These are phyloP conservation scores for Scheffersomyces titani DNA, from an alignment of 1,139 yeast genomes.

Conservation along the genomic window DNA sequence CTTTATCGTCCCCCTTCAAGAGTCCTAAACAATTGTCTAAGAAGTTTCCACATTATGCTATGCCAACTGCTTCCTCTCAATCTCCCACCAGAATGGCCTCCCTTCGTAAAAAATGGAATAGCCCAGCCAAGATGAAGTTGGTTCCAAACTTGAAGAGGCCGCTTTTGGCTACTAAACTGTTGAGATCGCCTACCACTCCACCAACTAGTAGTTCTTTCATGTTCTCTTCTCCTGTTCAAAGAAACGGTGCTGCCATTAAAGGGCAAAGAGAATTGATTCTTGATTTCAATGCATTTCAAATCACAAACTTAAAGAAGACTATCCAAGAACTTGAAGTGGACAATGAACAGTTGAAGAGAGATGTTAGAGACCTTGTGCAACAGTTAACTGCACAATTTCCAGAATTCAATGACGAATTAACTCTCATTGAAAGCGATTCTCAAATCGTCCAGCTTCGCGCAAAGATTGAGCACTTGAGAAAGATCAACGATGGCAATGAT, in stretches of 20 bases:
- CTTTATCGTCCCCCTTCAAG: conserved; percentile 11
- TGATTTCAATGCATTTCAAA: conserved; percentile 8
- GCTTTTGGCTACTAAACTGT: conserved; percentile 5
- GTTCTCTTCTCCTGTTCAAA: conserved; percentile 7
- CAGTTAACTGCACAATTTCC: conserved; percentile 3
- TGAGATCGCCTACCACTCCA: conserved; percentile 4
- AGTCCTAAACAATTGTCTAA: conserved; percentile 3
- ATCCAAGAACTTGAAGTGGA: conserved; percentile 12
- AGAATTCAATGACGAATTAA: conserved; percentile 6
- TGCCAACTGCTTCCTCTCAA: conserved; percentile 29
- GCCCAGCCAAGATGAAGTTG: conserved; percentile 10
- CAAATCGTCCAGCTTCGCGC: neutral
- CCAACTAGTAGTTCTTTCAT: conserved; percentile 5
- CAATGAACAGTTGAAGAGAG: conserved; percentile 12
- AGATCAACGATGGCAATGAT: conserved; percentile 6
- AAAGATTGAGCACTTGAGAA: conserved; percentile 3
- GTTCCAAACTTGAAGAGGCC: conserved; percentile 7
- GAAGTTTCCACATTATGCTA: conserved; percentile 29
- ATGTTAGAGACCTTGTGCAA: conserved; percentile 6
- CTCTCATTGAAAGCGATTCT: neutral
- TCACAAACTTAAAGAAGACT: conserved; percentile 9
- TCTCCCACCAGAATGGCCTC: neutral
- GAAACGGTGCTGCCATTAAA: neutral
- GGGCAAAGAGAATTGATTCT: neutral
- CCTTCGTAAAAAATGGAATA: conserved; percentile 3